Base-by-base conservation (phyloP, 768 basidiomycete species). In the Naganishia vaughanmartiniae region DNA sequence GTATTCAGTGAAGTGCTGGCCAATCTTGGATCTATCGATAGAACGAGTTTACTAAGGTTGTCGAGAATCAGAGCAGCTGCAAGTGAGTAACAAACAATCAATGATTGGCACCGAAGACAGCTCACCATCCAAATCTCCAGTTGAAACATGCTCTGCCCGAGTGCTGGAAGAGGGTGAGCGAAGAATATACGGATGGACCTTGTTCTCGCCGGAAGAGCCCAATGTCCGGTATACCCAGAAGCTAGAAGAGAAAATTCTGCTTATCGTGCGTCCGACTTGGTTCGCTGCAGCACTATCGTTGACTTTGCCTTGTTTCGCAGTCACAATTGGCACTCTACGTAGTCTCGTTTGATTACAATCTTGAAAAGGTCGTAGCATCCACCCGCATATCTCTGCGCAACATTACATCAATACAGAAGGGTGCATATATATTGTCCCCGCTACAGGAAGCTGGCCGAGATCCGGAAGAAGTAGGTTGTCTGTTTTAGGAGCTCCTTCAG, bases 1-100 rank as follows among this genome's bases (percentile, higher is more conserved):
- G 92, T 97, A 4, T 98, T 99, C 81, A 89, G 92, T 10, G 95
- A 98, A 81, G 98, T 98, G 79, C 83, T 96, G 66, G 85, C 90
- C 69, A 93, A 89, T 74, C 84, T 99, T 56, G 88, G 90, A 76
- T 90, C 91, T 14, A 89, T 90, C n/a, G 96, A 99, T 80, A 93
- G 94, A 0, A 85, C 90, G 46, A 92, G 93, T 76, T 84, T 97
- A 51, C 87, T 95, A 55, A 87, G 92, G 56, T 83, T 99, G 46
- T 91, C 92, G 0, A 90, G 90, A 80, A 89, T 98, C 58, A 87
- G 96, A 39, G 87, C 90, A 28, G 94, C 93, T 75, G 96, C 96
- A 2, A 90, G 81, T 80, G 57, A 73, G 81, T 78, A 17, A n/a
- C 30, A 46, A 15, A 24, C 1, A 33, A 17, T 36, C 31, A 24